These are phyloP conservation scores for Schwanniomyces occidentalis DNA, from an alignment of 805 yeast genomes.

Conservation along the genomic window DNA sequence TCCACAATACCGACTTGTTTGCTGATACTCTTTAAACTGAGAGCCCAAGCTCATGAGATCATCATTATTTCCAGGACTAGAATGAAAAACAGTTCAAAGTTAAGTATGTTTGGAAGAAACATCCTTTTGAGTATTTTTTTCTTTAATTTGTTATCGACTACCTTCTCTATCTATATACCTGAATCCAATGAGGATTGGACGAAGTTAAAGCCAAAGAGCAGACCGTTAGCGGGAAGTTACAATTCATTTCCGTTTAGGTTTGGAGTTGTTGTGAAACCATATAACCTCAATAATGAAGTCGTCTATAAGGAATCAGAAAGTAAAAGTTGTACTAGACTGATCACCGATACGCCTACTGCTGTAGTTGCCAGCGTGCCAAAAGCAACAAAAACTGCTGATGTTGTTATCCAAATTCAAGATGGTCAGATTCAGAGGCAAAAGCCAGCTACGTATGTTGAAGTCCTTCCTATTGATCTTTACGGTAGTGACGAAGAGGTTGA, in stretches of 20 bases:
- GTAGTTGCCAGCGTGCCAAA: constrained; percentile 20
- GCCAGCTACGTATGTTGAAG: no score
- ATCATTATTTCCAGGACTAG: no score
- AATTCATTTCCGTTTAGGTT: constrained; percentile 32
- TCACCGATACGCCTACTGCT: no score
- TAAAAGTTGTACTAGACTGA: neutral
- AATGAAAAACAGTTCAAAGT: no score
- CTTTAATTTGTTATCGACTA: no score
- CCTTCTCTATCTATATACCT: constrained; percentile 18
- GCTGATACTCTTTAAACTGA: no score
- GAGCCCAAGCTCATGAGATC: no score
- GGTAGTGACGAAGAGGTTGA: neutral
- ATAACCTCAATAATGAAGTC: constrained; percentile 17
- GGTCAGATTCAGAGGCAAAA: constrained; percentile 28
- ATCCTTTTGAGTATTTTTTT: no score
- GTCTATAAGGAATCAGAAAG: constrained; percentile 19
- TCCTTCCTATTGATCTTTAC: no score
- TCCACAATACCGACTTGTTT: no score
- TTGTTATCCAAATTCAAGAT: constrained; percentile 24
- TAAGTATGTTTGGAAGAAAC: no score
- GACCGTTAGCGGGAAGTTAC: constrained; percentile 16
- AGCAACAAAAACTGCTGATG: constrained; percentile 21
- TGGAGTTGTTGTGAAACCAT: constrained; percentile 36
- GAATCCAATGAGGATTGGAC: constrained; percentile 38
- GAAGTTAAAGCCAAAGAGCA: constrained; percentile 26